Evolutionary conservation across 306 rosid species (phyloP), one percentile per base, ranked within the genome.

Genomic region (apple (Malus domestica)): DNA sequence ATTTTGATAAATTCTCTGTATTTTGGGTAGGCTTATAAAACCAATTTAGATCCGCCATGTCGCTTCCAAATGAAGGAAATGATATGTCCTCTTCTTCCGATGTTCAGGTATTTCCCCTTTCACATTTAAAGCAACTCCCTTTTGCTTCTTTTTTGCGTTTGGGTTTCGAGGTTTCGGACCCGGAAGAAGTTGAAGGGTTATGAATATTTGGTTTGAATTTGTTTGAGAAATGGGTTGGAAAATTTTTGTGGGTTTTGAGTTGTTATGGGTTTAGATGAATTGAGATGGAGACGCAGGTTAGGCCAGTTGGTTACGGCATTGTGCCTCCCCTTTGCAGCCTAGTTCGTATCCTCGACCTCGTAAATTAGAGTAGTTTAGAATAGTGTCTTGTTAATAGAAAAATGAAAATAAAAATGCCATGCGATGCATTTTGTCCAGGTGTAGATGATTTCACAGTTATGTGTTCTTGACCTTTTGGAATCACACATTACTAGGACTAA

Each of bases 1-100:
- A 29, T 4, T 29, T 63, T 19, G 13, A 74, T 35, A 18, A 10
- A 15, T 65, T 20, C 2, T 38, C 4, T 66, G 70, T 35, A 8
- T 32, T 15, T 32, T 15, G 8, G 10, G 63, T 80, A 64, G 80
- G 71, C 69, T 10, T 42, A 33, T 67, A 27, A 27, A 64, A 16
- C 77, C 71, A 46, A 55, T 74, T 38, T 76, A 74, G 68, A 79
- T 84, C 82, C 64, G 66, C 76, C 76, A 90, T 90, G 96, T 86
- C 90, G 14, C 64, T 61, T 81, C 86, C 96, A 19, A 75, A 90
- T 22, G 93, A 90, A 68, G 97, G 18, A 51, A 51, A 92, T 60
- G 79, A 74, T 84, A 54, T 69, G 69, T 68, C 97, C 44, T 78
- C 93, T 22, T 58, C 58, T 8, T 61, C 77, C 49, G 81, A 88